Base-by-base conservation (phyloP, 23 red algal species). In the Cyanidioschyzon merolae region DNA sequence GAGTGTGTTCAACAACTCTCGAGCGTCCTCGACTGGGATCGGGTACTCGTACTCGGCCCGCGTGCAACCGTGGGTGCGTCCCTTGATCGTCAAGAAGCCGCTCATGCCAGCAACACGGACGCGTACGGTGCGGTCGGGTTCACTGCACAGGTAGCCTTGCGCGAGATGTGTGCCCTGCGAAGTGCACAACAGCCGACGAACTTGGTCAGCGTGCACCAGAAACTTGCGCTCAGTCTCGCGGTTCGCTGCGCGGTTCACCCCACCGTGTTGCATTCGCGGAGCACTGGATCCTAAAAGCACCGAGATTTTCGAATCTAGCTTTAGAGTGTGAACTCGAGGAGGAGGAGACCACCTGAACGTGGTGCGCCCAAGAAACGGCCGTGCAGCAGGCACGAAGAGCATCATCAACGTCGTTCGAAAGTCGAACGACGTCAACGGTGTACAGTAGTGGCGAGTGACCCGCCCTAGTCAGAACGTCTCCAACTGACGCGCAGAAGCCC, bases 191-290 rank as follows among this genome's bases (percentile, higher is more conserved):
- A 59, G 59, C 1, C 59, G 7, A 0, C 37, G n/a, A 81, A 71
- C 38, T 7, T 0, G 29, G 24, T 26, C 21, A 32, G 37, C 59
- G 7, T 41, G 25, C 0, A 81, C 78, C 7, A 81, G 34, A 67
- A 81, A 81, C 45, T 81, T 81, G 40, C 78, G 78, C 32, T 81
- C 78, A 26, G 59, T 59, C 41, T 81, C 78, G 1, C 38, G 25
- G 54, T 81, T 81, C 21, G 45, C 21, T 15, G 21, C 45, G 21
- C 45, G 45, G 21, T 7, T 7, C 45, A 54, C 45, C 12, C 45
- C 45, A 15, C 21, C 45, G 21, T 7, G 45, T 21, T 54, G 45
- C 45, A 54, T 54, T 15, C 45, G 7, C 45, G 12, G 45, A 54
- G 45, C 45, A 7, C 21, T 54, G 45, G n/a, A n/a, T n/a, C n/a